Percentiles rank a stretch among this genome's conserved stretches.
These are phyloP conservation scores for Candida chilensis DNA, from an alignment of 805 yeast species.

Conservation along the genomic window DNA sequence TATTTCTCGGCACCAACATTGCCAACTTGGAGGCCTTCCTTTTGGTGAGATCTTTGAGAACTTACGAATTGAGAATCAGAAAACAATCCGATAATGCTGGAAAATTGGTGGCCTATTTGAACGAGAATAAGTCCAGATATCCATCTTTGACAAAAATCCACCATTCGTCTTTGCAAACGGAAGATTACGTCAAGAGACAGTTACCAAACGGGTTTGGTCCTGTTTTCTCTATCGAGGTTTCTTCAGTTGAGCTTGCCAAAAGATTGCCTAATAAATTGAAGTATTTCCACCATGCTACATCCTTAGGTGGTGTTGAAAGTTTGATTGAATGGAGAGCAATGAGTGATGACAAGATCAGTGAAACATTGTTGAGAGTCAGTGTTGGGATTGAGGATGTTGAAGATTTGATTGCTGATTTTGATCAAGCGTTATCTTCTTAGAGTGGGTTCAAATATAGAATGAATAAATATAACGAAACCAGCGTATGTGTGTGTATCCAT, in stretches of 20 bases:
- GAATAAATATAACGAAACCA: too few species aligned
- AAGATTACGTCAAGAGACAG: conserved; percentile 57
- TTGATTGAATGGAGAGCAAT: conserved; percentile 86
- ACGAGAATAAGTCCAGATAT: conserved; percentile 35
- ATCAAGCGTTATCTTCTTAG: too few species aligned
- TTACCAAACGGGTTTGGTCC: conserved; percentile 61
- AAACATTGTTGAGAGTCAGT: conserved; percentile 61
- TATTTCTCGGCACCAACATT: conserved; percentile 68
- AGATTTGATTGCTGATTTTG: conserved; percentile 70
- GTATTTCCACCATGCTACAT: conserved; percentile 84
- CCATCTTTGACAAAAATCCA: conserved; percentile 41
- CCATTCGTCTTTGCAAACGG: conserved; percentile 76
- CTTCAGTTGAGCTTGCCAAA: conserved; percentile 45
- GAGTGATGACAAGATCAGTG: conserved; percentile 49
- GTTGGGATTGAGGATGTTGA: conserved; percentile 72
- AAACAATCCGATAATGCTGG: conserved; percentile 60
- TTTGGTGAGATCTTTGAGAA: conserved; percentile 70
- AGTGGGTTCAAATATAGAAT: too few species aligned
- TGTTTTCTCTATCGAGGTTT: conserved; percentile 59
- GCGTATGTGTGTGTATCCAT: too few species aligned
- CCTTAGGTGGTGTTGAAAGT: conserved; percentile 89
- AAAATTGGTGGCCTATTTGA: conserved; percentile 49
- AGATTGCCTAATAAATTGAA: conserved; percentile 54
- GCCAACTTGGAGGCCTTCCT: conserved; percentile 72
- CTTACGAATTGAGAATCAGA: conserved; percentile 63